Percentiles rank a stretch among this genome's conserved stretches.
Evolutionary conservation across 352 stramenopile species (phyloP).

Genomic region (Halophytophthora batemanensis): DNA sequence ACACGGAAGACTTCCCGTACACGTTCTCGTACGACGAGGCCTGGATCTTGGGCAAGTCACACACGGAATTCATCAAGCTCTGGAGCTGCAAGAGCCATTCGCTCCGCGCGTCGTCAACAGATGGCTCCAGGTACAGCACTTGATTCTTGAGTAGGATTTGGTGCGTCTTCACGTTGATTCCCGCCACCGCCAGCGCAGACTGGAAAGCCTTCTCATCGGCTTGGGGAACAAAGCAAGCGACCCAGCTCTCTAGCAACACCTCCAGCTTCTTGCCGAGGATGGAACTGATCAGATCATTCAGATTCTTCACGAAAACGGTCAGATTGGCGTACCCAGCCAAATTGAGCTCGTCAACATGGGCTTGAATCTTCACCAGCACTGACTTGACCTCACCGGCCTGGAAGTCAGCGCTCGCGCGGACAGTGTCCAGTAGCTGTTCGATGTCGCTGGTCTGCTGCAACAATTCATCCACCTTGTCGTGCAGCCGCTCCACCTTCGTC

Average conservation of each 20-base stretch:
- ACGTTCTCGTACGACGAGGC: slow-evolving; percentile 87
- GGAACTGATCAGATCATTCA: slow-evolving; percentile 86
- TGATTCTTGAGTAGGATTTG: slow-evolving; percentile 97
- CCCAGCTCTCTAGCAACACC: slow-evolving; percentile 58
- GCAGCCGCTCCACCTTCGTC: slow-evolving; percentile 93
- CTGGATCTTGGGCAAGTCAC: slow-evolving; percentile 89
- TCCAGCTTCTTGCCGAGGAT: slow-evolving; percentile 85
- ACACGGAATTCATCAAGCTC: slow-evolving; percentile 92
- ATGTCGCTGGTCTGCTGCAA: slow-evolving; percentile 91
- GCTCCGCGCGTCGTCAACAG: slow-evolving; percentile 90
- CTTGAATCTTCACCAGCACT: slow-evolving; percentile 88
- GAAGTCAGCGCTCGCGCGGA: slow-evolving; percentile 64
- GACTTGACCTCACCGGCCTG: slow-evolving; percentile 39
- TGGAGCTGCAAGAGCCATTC: slow-evolving; percentile 92
- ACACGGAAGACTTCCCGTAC: slow-evolving; percentile 67
- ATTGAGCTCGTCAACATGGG: slow-evolving; percentile 93
- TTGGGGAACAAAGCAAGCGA: slow-evolving; percentile 60
- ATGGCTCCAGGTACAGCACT: slow-evolving; percentile 94
- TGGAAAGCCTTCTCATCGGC: slow-evolving; percentile 60
- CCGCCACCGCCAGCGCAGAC: slow-evolving; percentile 37
- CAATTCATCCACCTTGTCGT: slow-evolving; percentile 98
- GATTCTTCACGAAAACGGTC: slow-evolving; percentile 87
- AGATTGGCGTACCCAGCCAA: slow-evolving; percentile 94
- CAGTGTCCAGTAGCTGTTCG: slow-evolving; percentile 84
- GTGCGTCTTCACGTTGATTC: slow-evolving; percentile 59